phyloP scores from a whole-genome alignment of 2,329 filamentous ascomycete genomes.

The Talaromyces amestolkiae region DNA sequence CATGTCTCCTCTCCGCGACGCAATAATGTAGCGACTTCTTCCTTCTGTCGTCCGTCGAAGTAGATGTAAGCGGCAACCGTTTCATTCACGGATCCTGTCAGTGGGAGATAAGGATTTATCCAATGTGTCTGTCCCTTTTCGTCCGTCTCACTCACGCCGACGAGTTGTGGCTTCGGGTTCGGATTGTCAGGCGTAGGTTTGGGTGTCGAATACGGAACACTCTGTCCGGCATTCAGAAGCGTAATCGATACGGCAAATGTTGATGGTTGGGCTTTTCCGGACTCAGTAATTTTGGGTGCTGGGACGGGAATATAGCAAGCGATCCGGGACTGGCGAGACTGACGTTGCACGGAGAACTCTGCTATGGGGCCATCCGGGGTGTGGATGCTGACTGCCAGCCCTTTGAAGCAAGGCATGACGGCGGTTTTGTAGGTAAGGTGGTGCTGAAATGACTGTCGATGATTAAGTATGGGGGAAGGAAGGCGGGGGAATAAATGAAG shows the following conservation, averaged over 20 bases:
- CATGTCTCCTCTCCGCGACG: constrained; percentile 94
- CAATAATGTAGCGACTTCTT: constrained; percentile 92
- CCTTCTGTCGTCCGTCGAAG: constrained; percentile 91
- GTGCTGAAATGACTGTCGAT: neutral
- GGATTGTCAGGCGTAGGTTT: constrained; percentile 75
- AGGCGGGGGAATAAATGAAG: neutral
- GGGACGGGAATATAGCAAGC: constrained; percentile 97
- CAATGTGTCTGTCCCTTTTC: constrained; percentile 52
- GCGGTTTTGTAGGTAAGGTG: neutral
- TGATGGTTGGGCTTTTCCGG: constrained; percentile 81
- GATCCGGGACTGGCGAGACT: constrained; percentile 86
- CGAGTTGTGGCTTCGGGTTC: constrained; percentile 75
- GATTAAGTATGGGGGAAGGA: neutral
- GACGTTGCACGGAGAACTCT: constrained; percentile 92
- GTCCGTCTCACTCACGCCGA: constrained; percentile 60
- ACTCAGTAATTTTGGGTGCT: constrained; percentile 71
- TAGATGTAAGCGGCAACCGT: constrained; percentile 99
- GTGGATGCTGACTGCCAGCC: constrained; percentile 97
- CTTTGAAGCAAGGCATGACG: constrained; percentile 94
- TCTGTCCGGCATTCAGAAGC: constrained; percentile 79
- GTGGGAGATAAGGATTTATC: constrained; percentile 81
- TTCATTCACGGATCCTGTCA: constrained; percentile 91
- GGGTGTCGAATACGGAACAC: constrained; percentile 89
- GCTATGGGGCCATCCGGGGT: constrained; percentile 73
- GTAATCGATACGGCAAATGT: constrained; percentile 99